These are phyloP conservation scores for Lentinula detonsa DNA, from an alignment of 768 basidiomycete genomes.

Conservation along the genomic window DNA sequence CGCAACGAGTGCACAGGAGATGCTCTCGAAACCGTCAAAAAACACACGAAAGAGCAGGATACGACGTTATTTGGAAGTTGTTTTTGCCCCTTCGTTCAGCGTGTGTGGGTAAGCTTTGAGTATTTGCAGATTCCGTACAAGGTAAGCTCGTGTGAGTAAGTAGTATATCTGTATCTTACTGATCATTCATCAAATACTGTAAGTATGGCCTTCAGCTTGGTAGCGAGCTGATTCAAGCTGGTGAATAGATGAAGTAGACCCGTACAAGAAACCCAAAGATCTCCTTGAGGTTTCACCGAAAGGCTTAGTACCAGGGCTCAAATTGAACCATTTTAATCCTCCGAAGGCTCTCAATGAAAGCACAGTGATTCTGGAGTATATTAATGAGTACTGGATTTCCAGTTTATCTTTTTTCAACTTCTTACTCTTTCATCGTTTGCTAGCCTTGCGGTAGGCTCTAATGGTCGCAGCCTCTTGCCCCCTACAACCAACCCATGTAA, in stretches of 20 bases:
- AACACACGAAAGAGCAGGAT: slow-evolving; percentile 39
- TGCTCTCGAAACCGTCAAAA: slow-evolving; percentile 52
- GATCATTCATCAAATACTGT: slow-evolving; percentile 30
- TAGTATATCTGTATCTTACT: neutral
- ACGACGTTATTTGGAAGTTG: slow-evolving; percentile 68
- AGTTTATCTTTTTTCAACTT: slow-evolving; percentile 2
- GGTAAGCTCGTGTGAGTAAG: slow-evolving; percentile 23
- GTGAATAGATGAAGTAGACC: slow-evolving; percentile 66
- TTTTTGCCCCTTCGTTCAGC: slow-evolving; percentile 80
- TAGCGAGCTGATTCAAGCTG: neutral
- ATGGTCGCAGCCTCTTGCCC: slow-evolving; percentile 50
- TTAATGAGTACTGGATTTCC: slow-evolving; percentile 53
- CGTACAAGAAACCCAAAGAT: slow-evolving; percentile 76
- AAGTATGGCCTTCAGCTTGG: slow-evolving; percentile 8
- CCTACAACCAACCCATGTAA: slow-evolving; percentile 52
- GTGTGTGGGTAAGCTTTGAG: slow-evolving; percentile 75
- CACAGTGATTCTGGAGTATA: slow-evolving; percentile 70
- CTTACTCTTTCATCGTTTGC: neutral
- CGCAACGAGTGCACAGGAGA: slow-evolving; percentile 36
- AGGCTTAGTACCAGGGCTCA: slow-evolving; percentile 71
- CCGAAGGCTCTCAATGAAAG: slow-evolving; percentile 72
- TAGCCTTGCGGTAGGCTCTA: slow-evolving; percentile 46
- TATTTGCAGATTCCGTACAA: slow-evolving; percentile 66
- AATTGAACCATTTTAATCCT: slow-evolving; percentile 45
- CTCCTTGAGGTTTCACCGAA: slow-evolving; percentile 79